phyloP scores from a whole-genome alignment of 176 grass and related monocot genomes.

The Luzula sylvatica region DNA sequence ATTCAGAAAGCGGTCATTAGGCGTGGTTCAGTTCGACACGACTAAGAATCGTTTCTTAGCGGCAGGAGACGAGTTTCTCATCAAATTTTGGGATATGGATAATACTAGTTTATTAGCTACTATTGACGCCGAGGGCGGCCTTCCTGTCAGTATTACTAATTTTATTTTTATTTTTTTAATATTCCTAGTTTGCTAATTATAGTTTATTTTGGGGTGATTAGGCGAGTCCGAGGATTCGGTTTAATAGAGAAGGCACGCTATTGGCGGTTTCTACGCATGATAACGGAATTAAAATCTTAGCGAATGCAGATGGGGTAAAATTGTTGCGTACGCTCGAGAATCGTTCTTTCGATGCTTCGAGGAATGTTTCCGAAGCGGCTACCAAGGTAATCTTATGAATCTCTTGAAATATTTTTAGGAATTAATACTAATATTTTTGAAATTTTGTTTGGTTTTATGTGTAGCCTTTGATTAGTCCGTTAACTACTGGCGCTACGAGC shows the following conservation, averaged over 20 bases:
- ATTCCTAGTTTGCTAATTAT: too few species aligned
- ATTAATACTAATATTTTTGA: neutral
- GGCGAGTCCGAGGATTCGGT: slow-evolving; percentile 72
- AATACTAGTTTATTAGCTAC: slow-evolving; percentile 63
- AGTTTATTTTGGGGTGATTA: slow-evolving; percentile 18
- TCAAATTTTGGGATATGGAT: slow-evolving; percentile 99
- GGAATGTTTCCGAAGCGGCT: slow-evolving; percentile 48
- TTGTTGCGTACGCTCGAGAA: slow-evolving; percentile 62
- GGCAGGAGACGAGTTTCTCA: slow-evolving; percentile 78
- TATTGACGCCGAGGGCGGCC: slow-evolving; percentile 77
- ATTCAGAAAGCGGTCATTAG: slow-evolving; percentile 68
- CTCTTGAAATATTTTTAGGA: neutral
- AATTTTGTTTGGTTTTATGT: slow-evolving; percentile 7
- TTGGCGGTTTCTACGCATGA: slow-evolving; percentile 76
- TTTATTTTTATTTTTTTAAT: neutral
- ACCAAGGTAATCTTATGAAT: slow-evolving; percentile 44
- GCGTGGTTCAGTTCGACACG: slow-evolving; percentile 90
- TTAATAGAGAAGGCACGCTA: slow-evolving; percentile 74
- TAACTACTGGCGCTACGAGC: slow-evolving; percentile 39
- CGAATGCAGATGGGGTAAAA: slow-evolving; percentile 63
- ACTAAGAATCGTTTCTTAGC: slow-evolving; percentile 73
- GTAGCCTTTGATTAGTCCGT: slow-evolving; percentile 69
- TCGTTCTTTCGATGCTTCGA: slow-evolving; percentile 74
- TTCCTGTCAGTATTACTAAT: slow-evolving; percentile 40
- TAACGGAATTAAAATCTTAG: slow-evolving; percentile 82